Evolutionary conservation across 2,329 filamentous ascomycete species (phyloP).

Genomic region (Hymenoscyphus salicellus): DNA sequence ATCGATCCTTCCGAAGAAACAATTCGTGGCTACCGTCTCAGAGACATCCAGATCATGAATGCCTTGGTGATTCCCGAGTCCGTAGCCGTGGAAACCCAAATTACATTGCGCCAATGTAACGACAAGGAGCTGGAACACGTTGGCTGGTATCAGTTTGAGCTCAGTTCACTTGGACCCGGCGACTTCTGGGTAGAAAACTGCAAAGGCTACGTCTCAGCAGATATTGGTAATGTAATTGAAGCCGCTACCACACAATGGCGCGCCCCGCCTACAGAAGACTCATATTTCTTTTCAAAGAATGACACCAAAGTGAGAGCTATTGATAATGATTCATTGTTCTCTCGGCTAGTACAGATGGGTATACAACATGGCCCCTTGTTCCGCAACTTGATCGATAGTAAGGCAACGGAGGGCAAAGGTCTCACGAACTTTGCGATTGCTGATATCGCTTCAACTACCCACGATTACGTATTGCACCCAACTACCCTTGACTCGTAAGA

Average conservation of each 20-base stretch:
- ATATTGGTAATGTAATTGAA: neutral
- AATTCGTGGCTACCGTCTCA: slow-evolving; percentile 43
- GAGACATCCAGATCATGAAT: slow-evolving; percentile 45
- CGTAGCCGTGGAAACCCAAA: slow-evolving; percentile 44
- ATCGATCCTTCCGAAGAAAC: slow-evolving; percentile 21
- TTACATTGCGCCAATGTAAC: slow-evolving; percentile 25
- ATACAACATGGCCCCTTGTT: slow-evolving; percentile 42
- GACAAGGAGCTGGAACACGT: slow-evolving; percentile 29
- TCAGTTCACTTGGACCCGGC: slow-evolving; percentile 26
- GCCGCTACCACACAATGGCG: neutral
- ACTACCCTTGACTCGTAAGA: slow-evolving; percentile 5
- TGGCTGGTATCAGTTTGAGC: slow-evolving; percentile 35
- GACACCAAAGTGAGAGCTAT: neutral
- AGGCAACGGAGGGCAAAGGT: neutral
- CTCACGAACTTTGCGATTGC: slow-evolving; percentile 1
- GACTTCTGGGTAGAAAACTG: slow-evolving; percentile 38
- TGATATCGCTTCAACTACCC: slow-evolving; percentile 36
- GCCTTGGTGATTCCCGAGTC: slow-evolving; percentile 50
- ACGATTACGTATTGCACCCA: neutral
- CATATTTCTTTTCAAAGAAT: too few species aligned
- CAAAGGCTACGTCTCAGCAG: slow-evolving; percentile 30
- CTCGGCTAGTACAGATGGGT: slow-evolving; percentile 37
- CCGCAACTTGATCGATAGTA: slow-evolving; percentile 32
- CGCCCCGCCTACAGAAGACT: too few species aligned
- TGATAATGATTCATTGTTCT: slow-evolving; percentile 29